phyloP scores from a whole-genome alignment of 139 green algal species.

The Pseudopediastrum boryanum region DNA sequence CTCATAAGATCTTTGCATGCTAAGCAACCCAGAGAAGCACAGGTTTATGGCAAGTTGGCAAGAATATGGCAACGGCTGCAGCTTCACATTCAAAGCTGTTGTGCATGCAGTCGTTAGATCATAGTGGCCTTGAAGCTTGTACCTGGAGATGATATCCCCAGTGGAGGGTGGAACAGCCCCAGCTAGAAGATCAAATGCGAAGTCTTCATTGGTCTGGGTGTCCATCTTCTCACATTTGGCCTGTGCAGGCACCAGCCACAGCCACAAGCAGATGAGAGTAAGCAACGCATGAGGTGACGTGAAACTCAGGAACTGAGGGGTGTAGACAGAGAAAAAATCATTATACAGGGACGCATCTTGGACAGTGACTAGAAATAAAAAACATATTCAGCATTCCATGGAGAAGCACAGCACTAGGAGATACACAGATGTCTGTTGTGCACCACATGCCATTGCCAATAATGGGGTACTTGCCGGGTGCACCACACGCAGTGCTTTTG shows the following conservation, averaged over 20 bases:
- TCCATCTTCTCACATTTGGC: slow-evolving; percentile 29
- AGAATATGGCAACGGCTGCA: not conserved
- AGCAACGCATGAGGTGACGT: not conserved
- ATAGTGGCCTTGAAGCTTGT: too few relatives aligned
- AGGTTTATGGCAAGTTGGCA: not conserved
- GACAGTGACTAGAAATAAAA: too few relatives aligned
- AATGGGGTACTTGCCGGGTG: too few relatives aligned
- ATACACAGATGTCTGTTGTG: not conserved
- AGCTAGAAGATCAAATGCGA: slow-evolving; percentile 22
- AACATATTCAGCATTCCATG: too few relatives aligned
- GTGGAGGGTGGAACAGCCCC: too few relatives aligned
- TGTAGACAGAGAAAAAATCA: not conserved
- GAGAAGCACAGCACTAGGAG: not conserved
- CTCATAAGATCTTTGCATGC: not conserved
- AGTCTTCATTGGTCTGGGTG: slow-evolving; percentile 9
- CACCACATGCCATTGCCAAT: too few relatives aligned
- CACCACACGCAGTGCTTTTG: too few relatives aligned
- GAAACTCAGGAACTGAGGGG: not conserved
- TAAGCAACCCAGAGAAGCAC: not conserved
- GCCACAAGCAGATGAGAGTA: not conserved
- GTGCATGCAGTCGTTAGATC: too few relatives aligned
- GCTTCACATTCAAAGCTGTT: not conserved
- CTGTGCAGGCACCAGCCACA: not conserved
- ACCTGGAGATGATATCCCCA: too few relatives aligned
- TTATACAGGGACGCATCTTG: not conserved